Evolutionary conservation across 2,329 filamentous ascomycete species (phyloP), one percentile per base, ranked within the genome.

Genomic region (Podosphaera leucotricha): DNA sequence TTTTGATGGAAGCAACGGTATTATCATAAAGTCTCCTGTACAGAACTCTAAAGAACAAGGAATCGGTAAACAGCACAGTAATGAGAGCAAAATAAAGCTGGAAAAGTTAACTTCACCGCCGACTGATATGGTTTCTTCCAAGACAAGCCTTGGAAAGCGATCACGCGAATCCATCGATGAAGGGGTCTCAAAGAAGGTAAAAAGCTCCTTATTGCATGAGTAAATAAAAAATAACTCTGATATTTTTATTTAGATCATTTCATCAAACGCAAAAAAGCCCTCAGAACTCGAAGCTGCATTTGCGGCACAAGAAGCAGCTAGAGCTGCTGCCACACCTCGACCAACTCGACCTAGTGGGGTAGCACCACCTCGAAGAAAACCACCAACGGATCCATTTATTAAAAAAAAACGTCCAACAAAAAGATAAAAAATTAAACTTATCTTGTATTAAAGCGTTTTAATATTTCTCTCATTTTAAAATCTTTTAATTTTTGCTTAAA

Each of bases 361-460:
- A 2, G 16, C 46, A 24, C 49, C 50, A 39, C 53, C 52, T 38
- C 46, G 51, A 11, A 50, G 47, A 33, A 51, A 47, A 44, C 42
- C 47, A 35, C 46, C 51, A 16, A 50, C 46, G 10, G 53, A 55
- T 45, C 53, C 53, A 24, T 55, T 55, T 36, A 54, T 55, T 26
- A 47, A 53, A 43, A 47, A 47, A 10, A 52, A 51, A 43, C 47
- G 20, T 16, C 39, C 38, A 33, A 13, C 13, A 33, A 33, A n/a
- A 13, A 33, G 28, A 33, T 33, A 33, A 33, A 33, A 33, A 33
- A 4, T 33, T 28, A 1, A n/a, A n/a, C n/a, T n/a, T n/a, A n/a
- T n/a, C n/a, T n/a, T n/a, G n/a, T n/a, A n/a, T n/a, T n/a, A n/a
- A n/a, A n/a, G n/a, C n/a, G n/a, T n/a, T n/a, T n/a, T n/a, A n/a